Evolutionary conservation across 176 grass and related monocot species (phyloP), one percentile per base, ranked within the genome.

Genomic region (Juncus inflexus): DNA sequence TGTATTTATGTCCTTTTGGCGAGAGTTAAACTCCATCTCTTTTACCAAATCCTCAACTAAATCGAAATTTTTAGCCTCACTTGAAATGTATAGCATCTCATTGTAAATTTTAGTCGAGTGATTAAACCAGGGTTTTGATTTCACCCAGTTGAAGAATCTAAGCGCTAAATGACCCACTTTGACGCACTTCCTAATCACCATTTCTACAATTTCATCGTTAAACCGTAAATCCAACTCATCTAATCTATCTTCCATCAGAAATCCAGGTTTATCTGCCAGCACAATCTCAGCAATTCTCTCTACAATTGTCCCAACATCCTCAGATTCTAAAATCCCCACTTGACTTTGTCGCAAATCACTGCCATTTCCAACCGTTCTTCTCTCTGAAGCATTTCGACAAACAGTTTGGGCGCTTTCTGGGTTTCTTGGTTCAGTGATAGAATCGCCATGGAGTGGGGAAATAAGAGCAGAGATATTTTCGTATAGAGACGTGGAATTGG

Each of bases 141-240:
- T 95, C 15, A 84, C 77, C 90, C 83, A 95, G 69, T 84, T 55
- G 43, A 90, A 90, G 66, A 90, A 95, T 3, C 35, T 59, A 74
- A 81, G 70, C 12, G 80, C 86, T 61, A 90, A 63, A 53, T 81
- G 80, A 43, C 75, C 11, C 37, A 79, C 64, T 53, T 95, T 90
- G 66, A 84, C 86, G 63, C 90, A 95, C 83, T 66, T 58, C 86
- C 84, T n/a, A 45, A 95, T 71, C 16, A 95, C 90, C 80, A 81
- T 90, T 40, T 60, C 84, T 11, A 82, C 80, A 36, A 95, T 35
- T 16, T 72, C 73, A 1, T 80, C 75, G 7, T 76, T 77, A 49
- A 74, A 90, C 0, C 15, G 66, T 61, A 76, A 60, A 57, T 69
- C 77, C 60, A 90, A 69, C 10, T 42, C 43, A 50, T 77, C 68